phyloP scores from a whole-genome alignment of 2,329 filamentous ascomycete genomes.

The Beauveria bassiana region DNA sequence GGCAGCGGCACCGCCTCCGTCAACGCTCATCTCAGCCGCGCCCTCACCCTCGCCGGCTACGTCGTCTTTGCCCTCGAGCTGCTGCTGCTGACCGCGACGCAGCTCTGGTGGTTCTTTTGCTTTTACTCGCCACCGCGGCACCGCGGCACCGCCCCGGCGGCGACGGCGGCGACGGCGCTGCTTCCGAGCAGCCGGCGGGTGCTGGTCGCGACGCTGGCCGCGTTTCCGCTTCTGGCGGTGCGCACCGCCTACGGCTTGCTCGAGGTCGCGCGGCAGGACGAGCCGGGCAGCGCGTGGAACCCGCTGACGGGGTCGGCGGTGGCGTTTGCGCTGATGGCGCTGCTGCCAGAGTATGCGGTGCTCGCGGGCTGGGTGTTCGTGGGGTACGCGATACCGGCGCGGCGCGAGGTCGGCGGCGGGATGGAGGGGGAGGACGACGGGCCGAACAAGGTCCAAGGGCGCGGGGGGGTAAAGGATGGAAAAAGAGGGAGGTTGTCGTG shows the following conservation, averaged over 20 bases:
- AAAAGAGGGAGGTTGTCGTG: background rate
- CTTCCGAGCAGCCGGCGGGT: constrained; percentile 15
- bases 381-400: constrained; percentile 9
- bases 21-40: constrained; percentile 8
- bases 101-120: constrained; percentile 10
- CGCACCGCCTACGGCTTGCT: constrained; percentile 18
- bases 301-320: constrained; percentile 15
- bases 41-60: constrained; percentile 18
- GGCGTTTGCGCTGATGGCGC: constrained; percentile 15
- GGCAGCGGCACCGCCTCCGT: constrained; percentile 17
- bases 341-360: constrained; percentile 15
- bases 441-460: background rate
- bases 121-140: background rate
- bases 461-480: background rate
- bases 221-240: constrained; percentile 17
- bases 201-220: constrained; percentile 15
- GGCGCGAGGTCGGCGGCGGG: background rate
- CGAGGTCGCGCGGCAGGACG: constrained; percentile 12
- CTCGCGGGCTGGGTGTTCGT: constrained; percentile 12
- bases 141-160: too few relatives aligned
- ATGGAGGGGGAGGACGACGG: background rate
- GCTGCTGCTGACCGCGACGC: constrained; percentile 13
- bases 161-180: background rate
- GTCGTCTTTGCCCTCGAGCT: constrained; percentile 17
- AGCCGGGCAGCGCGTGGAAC: constrained; percentile 12